Evolutionary conservation across 768 basidiomycete species (phyloP).

Genomic region (Psilocybe cubensis): DNA sequence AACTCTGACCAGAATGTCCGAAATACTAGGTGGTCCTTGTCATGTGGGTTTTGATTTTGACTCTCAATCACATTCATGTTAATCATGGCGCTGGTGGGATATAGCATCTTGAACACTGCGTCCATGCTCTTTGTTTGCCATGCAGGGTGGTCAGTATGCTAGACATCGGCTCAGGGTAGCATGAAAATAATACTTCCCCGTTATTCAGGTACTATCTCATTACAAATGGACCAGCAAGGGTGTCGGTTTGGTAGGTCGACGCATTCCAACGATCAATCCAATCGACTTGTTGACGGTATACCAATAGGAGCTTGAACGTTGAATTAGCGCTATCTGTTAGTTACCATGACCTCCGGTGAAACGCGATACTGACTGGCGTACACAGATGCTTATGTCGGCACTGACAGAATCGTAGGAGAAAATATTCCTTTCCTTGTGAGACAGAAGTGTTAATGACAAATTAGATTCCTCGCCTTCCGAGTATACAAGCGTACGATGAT

Average conservation of each 20-base stretch:
- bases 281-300: not conserved
- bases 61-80: too few relatives aligned
- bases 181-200: too few relatives aligned
- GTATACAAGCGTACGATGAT: slow-evolving; percentile 30
- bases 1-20: too few relatives aligned
- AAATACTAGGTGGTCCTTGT: slow-evolving; percentile 23
- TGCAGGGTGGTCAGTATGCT: slow-evolving; percentile 29
- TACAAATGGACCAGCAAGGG: slow-evolving; percentile 19
- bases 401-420: slow-evolving; percentile 32
- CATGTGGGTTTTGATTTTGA: slow-evolving; percentile 26
- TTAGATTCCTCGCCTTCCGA: slow-evolving; percentile 33
- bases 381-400: slow-evolving; percentile 37
- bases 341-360: not conserved
- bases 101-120: slow-evolving; percentile 31
- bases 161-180: not conserved
- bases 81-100: too few relatives aligned
- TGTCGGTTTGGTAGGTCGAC: slow-evolving; percentile 34
- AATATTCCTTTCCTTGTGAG: not conserved
- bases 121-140: slow-evolving; percentile 33
- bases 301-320: slow-evolving; percentile 34
- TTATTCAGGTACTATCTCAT: slow-evolving; percentile 34
- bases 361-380: not conserved
- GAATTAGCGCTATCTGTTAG: slow-evolving; percentile 33
- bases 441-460: not conserved
- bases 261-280: too few relatives aligned